Base-by-base conservation (phyloP, 2,329 filamentous ascomycete genomes). In the Pseudodiploospora longispora region DNA sequence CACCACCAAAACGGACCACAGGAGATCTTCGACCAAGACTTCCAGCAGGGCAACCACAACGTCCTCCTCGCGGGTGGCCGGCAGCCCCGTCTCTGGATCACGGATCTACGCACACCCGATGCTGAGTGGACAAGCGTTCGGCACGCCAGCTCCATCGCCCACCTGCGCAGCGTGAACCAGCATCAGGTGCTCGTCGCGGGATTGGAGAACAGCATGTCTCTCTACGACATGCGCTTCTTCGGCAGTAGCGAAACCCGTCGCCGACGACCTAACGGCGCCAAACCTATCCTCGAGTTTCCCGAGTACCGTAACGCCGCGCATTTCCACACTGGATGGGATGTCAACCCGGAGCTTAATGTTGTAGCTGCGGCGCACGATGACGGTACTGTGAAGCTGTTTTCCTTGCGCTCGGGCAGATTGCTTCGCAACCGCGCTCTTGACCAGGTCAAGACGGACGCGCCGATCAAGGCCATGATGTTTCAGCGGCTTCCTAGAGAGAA, bases 181-280 rank as follows among this genome's bases (percentile, higher is more conserved):
- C 60, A 77, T 51, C 70, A 74, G 37, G 61, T 81, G 19, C 61
- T 83, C 2, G 72, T 73, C 4, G 70, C 75, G 0, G 76, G 78
- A 1, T 59, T 78, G 2, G 53, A 60, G 30, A 67, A 66, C 54
- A 63, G 55, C 42, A 73, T 83, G 63, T 65, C 65, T 1, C 59
- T 81, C 5, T 83, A 80, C 52, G 80, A 83, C 49, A 48, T 75
- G 30, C 75, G 80, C 2, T 77, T 68, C 50, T 41, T 53, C 27
- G 44, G 37, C 28, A 36, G 27, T 31, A 41, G 10, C 6, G 5
- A 36, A 30, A 6, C 12, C 40, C 5, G n/a, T 19, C 34, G 42
- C 34, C 35, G 41, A 27, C 47, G 47, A 5, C 37, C 51, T 2
- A 53, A 55, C 41, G 49, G 53, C 5, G 54, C 60, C 0, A 48